phyloP scores from a whole-genome alignment of 2,329 filamentous ascomycete species.

The Clonostachys sp. region DNA sequence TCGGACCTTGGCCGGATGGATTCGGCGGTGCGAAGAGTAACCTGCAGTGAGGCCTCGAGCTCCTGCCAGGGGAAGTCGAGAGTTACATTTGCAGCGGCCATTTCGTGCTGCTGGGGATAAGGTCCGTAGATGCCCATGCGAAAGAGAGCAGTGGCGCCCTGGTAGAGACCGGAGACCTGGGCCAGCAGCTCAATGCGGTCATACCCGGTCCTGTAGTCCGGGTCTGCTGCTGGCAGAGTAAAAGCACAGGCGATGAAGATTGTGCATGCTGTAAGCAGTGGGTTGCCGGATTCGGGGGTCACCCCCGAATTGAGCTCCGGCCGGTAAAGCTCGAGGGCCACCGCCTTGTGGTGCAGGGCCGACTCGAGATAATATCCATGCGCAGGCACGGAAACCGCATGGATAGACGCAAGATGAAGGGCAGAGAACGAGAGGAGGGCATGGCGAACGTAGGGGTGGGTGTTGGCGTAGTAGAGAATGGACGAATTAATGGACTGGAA shows the following conservation, averaged over 20 bases:
- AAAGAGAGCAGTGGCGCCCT: conserved; percentile 2
- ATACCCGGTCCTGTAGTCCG: not conserved
- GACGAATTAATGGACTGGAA: conserved; percentile 1
- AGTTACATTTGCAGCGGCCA: not conserved
- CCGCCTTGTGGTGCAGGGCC: conserved; percentile 5
- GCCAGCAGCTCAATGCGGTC: conserved; percentile 5
- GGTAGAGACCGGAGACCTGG: conserved; percentile 3
- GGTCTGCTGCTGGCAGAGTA: conserved; percentile 5
- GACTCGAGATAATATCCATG: not conserved
- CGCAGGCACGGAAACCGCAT: not conserved
- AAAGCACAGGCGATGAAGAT: conserved; percentile 4
- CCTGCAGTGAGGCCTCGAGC: not conserved
- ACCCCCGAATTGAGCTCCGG: not conserved
- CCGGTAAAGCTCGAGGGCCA: conserved; percentile 1
- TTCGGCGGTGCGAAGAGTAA: not conserved
- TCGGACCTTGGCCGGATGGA: not conserved
- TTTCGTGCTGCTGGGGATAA: not conserved
- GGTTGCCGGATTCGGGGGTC: not conserved
- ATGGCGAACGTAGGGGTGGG: conserved; percentile 2
- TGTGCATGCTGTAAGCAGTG: conserved; percentile 1
- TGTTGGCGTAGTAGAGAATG: conserved; percentile 1
- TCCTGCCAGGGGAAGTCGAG: not conserved
- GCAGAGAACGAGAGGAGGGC: conserved; percentile 4
- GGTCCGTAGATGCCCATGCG: not conserved
- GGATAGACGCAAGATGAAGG: conserved; percentile 4